Evolutionary conservation across 441 rosid species (phyloP), one percentile per base, ranked within the genome.

Genomic region (Flueggea neowawraea): DNA sequence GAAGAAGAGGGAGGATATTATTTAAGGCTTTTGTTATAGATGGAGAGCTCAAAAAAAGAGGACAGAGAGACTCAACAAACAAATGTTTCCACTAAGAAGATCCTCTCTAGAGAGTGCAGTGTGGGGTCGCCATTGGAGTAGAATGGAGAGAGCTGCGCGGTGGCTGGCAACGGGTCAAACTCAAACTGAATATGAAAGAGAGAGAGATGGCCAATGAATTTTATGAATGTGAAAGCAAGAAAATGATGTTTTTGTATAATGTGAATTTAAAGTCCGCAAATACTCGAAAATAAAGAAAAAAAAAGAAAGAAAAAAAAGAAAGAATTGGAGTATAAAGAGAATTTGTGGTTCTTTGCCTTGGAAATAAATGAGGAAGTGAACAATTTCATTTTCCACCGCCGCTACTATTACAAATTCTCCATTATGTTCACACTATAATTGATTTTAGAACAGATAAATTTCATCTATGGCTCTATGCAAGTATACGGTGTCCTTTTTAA

Each of bases 161-260:
- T 83, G 88, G 95, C 84, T 80, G 97, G 91, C 91, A 65, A 75
- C 79, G 81, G 87, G 93, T 88, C 97, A 81, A 83, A 81, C 81
- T 88, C 95, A 82, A 80, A 81, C 32, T 63, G 77, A 64, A 57
- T 66, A 54, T 13, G 75, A 76, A 63, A 69, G 73, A 59, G 70
- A 67, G 69, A 73, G 67, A 58, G 66, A 57, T 63, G 68, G 70
- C 44, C 55, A 31, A 63, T 43, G 53, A 60, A 64, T 44, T 57
- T 14, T 53, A 3, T 61, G 80, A 75, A 75, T 81, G 86, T 75
- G 85, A 87, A 83, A 76, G 64, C 54, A 57, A 63, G 82, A 70
- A 78, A 76, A 55, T 7, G 77, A 36, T 5, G 41, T 36, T 5
- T 36, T 0, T 8, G 41, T 36, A 36, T 10, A 47, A 73, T 67